Evolutionary conservation across 345 rosid species (phyloP), one percentile per base, ranked within the genome.

Genomic region (Gossypium longicalyx): DNA sequence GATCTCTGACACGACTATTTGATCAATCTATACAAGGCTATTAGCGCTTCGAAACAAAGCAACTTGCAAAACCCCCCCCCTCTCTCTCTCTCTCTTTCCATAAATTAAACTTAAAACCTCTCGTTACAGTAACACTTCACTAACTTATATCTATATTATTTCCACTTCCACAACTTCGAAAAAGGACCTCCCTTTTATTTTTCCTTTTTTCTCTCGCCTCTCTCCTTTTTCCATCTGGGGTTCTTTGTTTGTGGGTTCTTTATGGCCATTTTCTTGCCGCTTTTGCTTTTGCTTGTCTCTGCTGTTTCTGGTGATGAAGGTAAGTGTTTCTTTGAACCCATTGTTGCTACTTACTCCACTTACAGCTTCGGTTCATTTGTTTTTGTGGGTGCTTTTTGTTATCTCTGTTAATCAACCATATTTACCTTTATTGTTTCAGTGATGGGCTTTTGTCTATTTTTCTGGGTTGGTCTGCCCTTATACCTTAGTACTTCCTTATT

Each of bases 221-320:
- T 74, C 20, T 34, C 4, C 13, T 44, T 23, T 74, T 65, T 65
- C 8, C 45, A 11, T 41, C 5, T 17, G 68, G 66, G 48, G 48
- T 63, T 16, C 27, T 16, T 15, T 44, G 48, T 7, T 3, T 34
- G 38, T 60, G 58, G 59, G 47, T 16, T 60, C 44, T 49, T 48
- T 48, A 75, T 75, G 72, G 72, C 77, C 44, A 23, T 66, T 48
- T 16, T 66, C 51, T 25, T 66, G 23, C 72, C 66, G 72, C 65
- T 66, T 53, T 41, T 74, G 44, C 27, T 74, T 53, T 41, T 75
- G 23, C 34, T 68, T 38, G 71, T 66, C 43, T 75, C 72, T 43
- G 71, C 72, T 54, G 77, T 66, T 53, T 53, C 53, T 38, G 77
- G 53, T 41, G 77, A 65, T 44, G 72, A 52, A 56, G 54, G 77